A percentile compares a stretch with the other conserved stretches of the same genome.
Conservation (phyloP, 345 rosid species). For the Acer negundo region DNA sequence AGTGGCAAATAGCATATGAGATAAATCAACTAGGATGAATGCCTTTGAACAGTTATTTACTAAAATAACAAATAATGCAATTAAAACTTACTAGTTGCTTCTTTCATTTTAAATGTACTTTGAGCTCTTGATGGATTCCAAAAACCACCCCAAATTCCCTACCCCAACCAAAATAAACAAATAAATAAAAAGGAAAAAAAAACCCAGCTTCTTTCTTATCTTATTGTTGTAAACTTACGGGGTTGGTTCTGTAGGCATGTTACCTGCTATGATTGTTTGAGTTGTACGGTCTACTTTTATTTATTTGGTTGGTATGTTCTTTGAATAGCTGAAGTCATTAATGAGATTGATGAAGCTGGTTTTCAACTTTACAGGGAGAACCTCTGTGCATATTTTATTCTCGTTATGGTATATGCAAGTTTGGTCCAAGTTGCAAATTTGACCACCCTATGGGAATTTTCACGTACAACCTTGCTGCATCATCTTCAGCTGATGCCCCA, state of each 20-base stretch:
- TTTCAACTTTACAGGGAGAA: conserved; percentile 66
- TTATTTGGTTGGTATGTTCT: not conserved
- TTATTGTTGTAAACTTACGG: not conserved
- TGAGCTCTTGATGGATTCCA: not conserved
- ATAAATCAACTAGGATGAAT: not conserved
- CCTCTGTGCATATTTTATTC: conserved; percentile 90
- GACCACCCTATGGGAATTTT: conserved; percentile 94
- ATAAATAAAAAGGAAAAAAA: no score
- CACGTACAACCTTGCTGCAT: conserved; percentile 55
- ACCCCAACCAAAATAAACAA: not conserved
- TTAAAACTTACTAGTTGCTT: no score
- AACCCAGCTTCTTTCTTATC: not conserved
- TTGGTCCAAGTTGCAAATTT: conserved; percentile 99
- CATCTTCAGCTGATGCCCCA: conserved; percentile 55
- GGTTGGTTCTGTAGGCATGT: not conserved
- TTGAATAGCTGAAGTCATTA: not conserved
- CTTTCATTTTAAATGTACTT: not conserved
- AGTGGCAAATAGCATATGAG: not conserved
- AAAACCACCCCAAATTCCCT: not conserved
- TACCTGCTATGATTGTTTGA: not conserved
- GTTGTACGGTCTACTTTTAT: not conserved
- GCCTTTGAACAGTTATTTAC: not conserved
- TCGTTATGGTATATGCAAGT: conserved; percentile 97
- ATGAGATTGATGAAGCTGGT: conserved; percentile 23
- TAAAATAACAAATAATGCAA: not conserved